Evolutionary conservation across 2,329 filamentous ascomycete species (phyloP).

Genomic region (Aspergillus fijiensis): DNA sequence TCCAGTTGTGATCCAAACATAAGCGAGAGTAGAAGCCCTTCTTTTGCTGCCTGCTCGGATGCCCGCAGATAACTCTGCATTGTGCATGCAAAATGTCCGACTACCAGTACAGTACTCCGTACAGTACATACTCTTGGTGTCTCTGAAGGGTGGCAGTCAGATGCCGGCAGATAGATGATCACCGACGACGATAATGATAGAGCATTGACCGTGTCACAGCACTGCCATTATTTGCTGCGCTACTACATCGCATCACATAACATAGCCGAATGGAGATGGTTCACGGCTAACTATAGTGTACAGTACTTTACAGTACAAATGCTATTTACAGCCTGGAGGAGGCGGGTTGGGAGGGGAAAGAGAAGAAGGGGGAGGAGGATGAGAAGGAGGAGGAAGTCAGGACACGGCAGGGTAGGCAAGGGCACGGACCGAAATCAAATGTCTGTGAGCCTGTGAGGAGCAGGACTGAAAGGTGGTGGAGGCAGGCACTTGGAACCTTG

Average conservation of each 20-base stretch:
- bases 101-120: background rate
- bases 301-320: too few relatives aligned
- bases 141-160: background rate
- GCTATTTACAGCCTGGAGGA: too few relatives aligned
- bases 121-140: background rate
- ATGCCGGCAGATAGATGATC: background rate
- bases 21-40: background rate
- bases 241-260: slow-evolving; percentile 1
- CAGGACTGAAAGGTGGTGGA: background rate
- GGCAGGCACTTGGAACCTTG: background rate
- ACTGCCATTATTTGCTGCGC: background rate
- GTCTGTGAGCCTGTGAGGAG: background rate
- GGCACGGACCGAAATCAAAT: background rate
- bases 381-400: background rate
- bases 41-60: background rate
- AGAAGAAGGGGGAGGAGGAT: background rate
- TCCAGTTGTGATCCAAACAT: background rate
- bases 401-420: background rate
- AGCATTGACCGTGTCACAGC: background rate
- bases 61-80: slow-evolving; percentile 8
- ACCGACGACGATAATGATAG: background rate
- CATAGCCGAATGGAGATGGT: background rate
- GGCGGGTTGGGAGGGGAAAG: too few relatives aligned
- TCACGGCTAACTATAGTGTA: too few relatives aligned
- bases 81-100: background rate